Conservation (phyloP, 179 eudicot species). For the Dionaea muscipula region DNA sequence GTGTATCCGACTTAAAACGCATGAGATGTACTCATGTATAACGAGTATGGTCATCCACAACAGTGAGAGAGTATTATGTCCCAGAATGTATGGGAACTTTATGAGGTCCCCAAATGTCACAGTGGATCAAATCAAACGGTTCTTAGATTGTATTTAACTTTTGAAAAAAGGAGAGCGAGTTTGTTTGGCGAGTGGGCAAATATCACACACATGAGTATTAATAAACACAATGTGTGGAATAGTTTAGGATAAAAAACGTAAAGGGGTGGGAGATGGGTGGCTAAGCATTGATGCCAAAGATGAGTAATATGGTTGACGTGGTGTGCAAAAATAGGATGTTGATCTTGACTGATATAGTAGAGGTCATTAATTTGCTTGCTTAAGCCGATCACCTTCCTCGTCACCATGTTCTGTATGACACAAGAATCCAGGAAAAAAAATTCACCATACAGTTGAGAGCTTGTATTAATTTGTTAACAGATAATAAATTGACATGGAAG, state of each 20-base stretch:
- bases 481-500: neutral
- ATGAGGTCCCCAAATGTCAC: neutral
- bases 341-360: no score
- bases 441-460: neutral
- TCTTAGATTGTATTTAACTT: neutral
- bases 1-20: neutral
- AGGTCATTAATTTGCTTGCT: no score
- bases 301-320: no score
- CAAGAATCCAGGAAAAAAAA: neutral
- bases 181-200: neutral
- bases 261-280: no score
- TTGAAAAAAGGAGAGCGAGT: neutral
- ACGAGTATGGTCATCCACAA: slow-evolving; percentile 1
- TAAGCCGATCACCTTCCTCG: neutral
- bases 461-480: neutral
- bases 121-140: neutral
- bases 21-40: slow-evolving; percentile 1
- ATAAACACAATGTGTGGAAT: no score
- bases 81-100: neutral
- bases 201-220: neutral
- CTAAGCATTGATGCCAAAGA: no score
- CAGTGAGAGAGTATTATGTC: neutral
- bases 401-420: no score
- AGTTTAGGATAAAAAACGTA: no score
- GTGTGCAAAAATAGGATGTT: no score